These are phyloP conservation scores for Hericium erinaceus DNA, from an alignment of 768 basidiomycete species.

Conservation along the genomic window DNA sequence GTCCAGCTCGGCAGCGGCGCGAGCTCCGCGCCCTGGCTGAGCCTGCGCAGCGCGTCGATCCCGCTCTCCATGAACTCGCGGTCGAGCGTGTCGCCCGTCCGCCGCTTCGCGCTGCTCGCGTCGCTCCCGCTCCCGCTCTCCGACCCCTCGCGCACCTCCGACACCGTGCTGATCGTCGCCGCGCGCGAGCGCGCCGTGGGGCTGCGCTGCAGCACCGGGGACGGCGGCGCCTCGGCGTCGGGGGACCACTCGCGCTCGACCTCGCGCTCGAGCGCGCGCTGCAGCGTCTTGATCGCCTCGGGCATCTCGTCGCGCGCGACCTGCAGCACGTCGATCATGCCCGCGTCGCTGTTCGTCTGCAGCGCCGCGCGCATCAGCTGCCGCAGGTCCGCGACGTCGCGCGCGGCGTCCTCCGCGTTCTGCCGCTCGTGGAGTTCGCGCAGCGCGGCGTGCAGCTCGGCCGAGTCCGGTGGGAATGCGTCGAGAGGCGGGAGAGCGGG, in stretches of 20 bases:
- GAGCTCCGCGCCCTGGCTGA: constrained; percentile 32
- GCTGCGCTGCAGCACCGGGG: neutral
- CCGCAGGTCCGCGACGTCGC: constrained; percentile 48
- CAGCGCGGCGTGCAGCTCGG: constrained; percentile 8
- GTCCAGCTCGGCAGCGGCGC: constrained; percentile 57
- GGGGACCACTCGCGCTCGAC: constrained; percentile 24
- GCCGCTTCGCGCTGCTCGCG: neutral
- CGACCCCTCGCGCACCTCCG: neutral
- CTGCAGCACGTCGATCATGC: constrained; percentile 55
- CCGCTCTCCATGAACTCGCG: constrained; percentile 64
- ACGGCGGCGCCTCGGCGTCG: constrained; percentile 7
- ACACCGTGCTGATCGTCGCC: neutral
- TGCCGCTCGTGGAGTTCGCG: constrained; percentile 26
- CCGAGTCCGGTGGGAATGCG: constrained; percentile 7
- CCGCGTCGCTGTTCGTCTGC: constrained; percentile 47
- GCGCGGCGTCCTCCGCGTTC: constrained; percentile 36
- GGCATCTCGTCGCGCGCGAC: constrained; percentile 62
- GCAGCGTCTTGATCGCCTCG: constrained; percentile 74
- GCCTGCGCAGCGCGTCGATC: constrained; percentile 58
- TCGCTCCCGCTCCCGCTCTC: neutral
- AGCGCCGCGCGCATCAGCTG: constrained; percentile 51
- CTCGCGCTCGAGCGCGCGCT: constrained; percentile 50
- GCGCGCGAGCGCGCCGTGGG: neutral
- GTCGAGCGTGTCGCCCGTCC: constrained; percentile 42
- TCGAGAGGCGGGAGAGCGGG: neutral